Conservation (phyloP, 257 asterid genomes). For the Nemophila menziesii region DNA sequence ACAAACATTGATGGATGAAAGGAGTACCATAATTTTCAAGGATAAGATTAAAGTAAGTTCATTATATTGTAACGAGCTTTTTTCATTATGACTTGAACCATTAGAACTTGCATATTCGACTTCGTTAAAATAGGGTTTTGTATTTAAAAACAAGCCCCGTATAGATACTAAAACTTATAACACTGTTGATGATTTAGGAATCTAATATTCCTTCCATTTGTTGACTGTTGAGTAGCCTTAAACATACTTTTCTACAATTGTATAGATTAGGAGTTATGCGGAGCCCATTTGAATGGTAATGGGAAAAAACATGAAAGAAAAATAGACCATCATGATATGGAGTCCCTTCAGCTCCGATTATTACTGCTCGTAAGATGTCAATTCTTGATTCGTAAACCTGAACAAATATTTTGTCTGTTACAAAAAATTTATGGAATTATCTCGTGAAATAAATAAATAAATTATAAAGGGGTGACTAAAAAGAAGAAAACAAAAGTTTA, state of each 20-base stretch:
- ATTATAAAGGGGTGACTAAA: too few species aligned
- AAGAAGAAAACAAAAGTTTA: too few species aligned
- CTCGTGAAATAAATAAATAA: too few species aligned
- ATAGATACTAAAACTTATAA: slow-evolving; percentile 27
- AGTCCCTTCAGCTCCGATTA: slow-evolving; percentile 27
- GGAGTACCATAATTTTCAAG: slow-evolving; percentile 26
- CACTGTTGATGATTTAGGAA: slow-evolving; percentile 18
- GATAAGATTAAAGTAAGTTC: slow-evolving; percentile 12
- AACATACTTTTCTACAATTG: slow-evolving; percentile 22
- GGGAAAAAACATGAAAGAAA: slow-evolving; percentile 26
- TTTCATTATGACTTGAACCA: slow-evolving; percentile 4
- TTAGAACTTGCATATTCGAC: slow-evolving; percentile 16
- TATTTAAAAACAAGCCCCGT: slow-evolving; percentile 25
- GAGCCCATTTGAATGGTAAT: slow-evolving; percentile 22
- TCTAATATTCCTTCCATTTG: slow-evolving; percentile 22
- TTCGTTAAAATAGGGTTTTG: slow-evolving; percentile 26
- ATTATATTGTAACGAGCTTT: slow-evolving; percentile 14
- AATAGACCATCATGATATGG: slow-evolving; percentile 31
- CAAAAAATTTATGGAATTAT: too few species aligned
- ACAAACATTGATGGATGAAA: too few species aligned
- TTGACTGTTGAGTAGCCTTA: slow-evolving; percentile 23
- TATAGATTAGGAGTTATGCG: slow-evolving; percentile 26
- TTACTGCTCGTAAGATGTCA: slow-evolving; percentile 26
- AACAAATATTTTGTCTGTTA: too few species aligned
- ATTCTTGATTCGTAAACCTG: slow-evolving; percentile 26